Percentiles rank a stretch among this genome's conserved stretches.
These are phyloP conservation scores for Inonotus hispidus DNA, from an alignment of 1,284 basidiomycete species.

Conservation along the genomic window DNA sequence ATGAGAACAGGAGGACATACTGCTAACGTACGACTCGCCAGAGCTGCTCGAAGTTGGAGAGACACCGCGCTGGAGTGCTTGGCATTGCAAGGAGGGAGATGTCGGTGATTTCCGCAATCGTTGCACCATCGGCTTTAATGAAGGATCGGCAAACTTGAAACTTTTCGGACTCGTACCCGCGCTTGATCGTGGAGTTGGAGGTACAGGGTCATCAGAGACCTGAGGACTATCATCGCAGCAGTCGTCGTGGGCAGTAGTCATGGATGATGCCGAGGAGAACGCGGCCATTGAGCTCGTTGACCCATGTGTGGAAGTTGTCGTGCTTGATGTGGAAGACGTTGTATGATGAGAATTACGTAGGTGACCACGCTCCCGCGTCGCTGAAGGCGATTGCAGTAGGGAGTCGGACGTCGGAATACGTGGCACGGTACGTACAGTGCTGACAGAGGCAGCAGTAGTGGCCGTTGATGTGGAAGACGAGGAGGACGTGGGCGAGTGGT, in stretches of 20 bases:
- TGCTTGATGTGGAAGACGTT: conserved; percentile 13
- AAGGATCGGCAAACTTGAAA: conserved; percentile 3
- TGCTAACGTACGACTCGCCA: not conserved
- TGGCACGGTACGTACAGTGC: not conserved
- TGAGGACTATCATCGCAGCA: conserved; percentile 3
- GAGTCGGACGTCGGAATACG: not conserved
- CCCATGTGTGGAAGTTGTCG: not conserved
- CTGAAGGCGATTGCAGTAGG: not conserved
- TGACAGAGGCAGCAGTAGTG: not conserved
- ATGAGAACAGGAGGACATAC: not conserved
- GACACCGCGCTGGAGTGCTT: not conserved
- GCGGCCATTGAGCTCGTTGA: conserved; percentile 13
- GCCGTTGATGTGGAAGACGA: conserved; percentile 1
- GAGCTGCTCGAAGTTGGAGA: not conserved
- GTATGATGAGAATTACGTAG: conserved; percentile 10
- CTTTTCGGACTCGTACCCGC: not conserved
- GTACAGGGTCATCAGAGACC: conserved; percentile 4
- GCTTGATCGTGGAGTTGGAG: not conserved
- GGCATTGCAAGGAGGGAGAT: not conserved
- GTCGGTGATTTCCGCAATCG: not conserved
- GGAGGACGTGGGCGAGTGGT: conserved; percentile 6
- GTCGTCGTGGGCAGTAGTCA: conserved; percentile 13
- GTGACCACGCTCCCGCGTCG: not conserved
- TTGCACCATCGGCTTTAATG: not conserved
- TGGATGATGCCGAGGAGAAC: conserved; percentile 13